Evolutionary conservation across 1,139 yeast species (phyloP), one percentile per base, ranked within the genome.

Genomic region (Diutina mesorugosa): DNA sequence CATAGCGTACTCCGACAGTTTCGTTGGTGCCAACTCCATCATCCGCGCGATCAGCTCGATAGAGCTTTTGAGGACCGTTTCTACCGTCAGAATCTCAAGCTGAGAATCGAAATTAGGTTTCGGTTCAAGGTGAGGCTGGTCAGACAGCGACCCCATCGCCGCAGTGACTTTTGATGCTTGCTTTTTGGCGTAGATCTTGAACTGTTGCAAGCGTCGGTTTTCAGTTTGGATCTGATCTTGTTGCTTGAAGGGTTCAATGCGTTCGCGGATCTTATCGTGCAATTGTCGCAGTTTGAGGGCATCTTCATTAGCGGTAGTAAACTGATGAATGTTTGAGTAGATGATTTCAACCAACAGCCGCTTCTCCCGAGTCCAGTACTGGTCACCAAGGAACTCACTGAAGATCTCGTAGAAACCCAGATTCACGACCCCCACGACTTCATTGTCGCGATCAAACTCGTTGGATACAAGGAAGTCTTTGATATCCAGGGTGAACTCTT

Each of bases 11-110:
- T 81, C 85, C 3, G 87, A 79, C 6, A 88, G 75, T 60, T 79
- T 84, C 26, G 70, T 67, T 0, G 95, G 89, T 1, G 84, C 77
- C 56, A 91, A 71, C 64, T 90, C 97, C 64, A 89, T 78, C 6
- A 86, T 76, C 64, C 98, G 76, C 3, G 95, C 87, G 6, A 90
- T 75, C 0, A 93, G 79, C 68, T 91, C 98, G 38, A 90, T 88
- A 4, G 86, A 79, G 38, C 89, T 80, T 61, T 84, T 84, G 51
- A 90, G 72, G 58, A 89, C 78, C 1, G 77, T 72, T 62, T 89
- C 93, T 2, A 88, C 84, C 47, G 76, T 72, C 16, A 71, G 65
- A 14, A 50, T n/a, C 10, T 50, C 45, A n/a, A 50, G 28, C 5
- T 38, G 53, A 12, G 53, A 29, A 8, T 50, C 53, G 21, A 38